Percentiles rank a stretch among this genome's conserved stretches.
Conservation (phyloP, 73 alveolate species). For the Urostyla sp. region DNA sequence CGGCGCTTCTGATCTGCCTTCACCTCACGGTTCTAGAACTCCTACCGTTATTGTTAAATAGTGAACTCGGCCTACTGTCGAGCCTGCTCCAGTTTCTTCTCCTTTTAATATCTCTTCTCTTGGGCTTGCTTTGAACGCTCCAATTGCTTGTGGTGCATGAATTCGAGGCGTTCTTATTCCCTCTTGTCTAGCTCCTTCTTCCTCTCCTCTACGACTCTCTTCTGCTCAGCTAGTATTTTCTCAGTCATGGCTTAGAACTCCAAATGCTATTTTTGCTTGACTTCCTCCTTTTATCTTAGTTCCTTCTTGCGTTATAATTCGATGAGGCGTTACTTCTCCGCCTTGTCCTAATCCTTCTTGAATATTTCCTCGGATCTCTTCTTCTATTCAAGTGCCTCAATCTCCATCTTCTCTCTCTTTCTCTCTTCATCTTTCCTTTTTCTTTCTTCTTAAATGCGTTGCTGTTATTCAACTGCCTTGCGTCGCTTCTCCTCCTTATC, state of each 20-base stretch:
- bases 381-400: conserved; percentile 37
- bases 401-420: conserved; percentile 29
- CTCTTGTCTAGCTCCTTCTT: conserved; percentile 48
- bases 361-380: conserved; percentile 41
- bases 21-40: conserved; percentile 19
- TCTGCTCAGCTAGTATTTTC: conserved; percentile 41
- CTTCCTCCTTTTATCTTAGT: conserved; percentile 50
- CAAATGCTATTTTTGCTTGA: conserved; percentile 41
- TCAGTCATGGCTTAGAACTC: conserved; percentile 49
- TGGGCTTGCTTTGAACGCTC: conserved; percentile 17
- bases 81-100: conserved; percentile 39
- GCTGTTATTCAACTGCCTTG: conserved; percentile 1
- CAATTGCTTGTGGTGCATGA: conserved; percentile 18
- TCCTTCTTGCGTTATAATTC: conserved; percentile 26
- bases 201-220: conserved; percentile 17
- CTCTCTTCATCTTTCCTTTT: conserved; percentile 64
- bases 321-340: conserved; percentile 52
- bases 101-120: conserved; percentile 27
- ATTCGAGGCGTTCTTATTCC: conserved; percentile 44
- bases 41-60: not conserved
- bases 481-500: conserved; percentile 53
- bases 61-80: conserved; percentile 34
- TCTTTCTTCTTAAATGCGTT: conserved; percentile 53
- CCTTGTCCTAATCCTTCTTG: conserved; percentile 56
- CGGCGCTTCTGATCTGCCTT: conserved; percentile 17